These are phyloP conservation scores for Logfia minima DNA, from an alignment of 129 eudicot genomes.

Conservation along the genomic window DNA sequence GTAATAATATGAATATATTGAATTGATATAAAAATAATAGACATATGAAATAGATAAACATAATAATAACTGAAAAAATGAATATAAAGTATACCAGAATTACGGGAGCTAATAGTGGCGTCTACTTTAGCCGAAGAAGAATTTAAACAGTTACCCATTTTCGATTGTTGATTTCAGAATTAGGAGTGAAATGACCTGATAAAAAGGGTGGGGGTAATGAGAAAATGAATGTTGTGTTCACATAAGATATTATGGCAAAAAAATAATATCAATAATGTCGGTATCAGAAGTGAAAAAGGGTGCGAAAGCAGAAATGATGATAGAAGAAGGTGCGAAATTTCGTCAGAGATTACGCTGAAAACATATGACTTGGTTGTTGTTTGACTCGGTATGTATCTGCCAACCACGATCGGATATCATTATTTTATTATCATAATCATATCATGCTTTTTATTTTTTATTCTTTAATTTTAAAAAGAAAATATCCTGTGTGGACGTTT, in stretches of 20 bases:
- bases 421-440: too few relatives aligned
- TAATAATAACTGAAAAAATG: background rate
- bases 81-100: conserved; percentile 36
- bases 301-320: too few relatives aligned
- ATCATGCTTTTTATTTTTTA: too few relatives aligned
- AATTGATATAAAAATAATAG: too few relatives aligned
- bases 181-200: background rate
- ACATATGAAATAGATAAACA: too few relatives aligned
- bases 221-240: background rate
- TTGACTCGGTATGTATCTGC: conserved; percentile 5
- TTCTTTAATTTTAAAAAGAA: too few relatives aligned
- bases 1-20: too few relatives aligned
- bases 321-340: background rate
- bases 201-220: too few relatives aligned
- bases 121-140: conserved; percentile 77
- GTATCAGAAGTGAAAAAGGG: background rate
- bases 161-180: background rate
- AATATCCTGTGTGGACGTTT: too few relatives aligned
- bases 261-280: background rate
- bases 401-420: background rate
- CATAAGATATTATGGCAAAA: too few relatives aligned
- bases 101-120: conserved; percentile 41
- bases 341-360: background rate
- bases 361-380: background rate
- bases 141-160: conserved; percentile 75